Base-by-base conservation (phyloP, 768 basidiomycete species). In the Pulveroboletus sp. region DNA sequence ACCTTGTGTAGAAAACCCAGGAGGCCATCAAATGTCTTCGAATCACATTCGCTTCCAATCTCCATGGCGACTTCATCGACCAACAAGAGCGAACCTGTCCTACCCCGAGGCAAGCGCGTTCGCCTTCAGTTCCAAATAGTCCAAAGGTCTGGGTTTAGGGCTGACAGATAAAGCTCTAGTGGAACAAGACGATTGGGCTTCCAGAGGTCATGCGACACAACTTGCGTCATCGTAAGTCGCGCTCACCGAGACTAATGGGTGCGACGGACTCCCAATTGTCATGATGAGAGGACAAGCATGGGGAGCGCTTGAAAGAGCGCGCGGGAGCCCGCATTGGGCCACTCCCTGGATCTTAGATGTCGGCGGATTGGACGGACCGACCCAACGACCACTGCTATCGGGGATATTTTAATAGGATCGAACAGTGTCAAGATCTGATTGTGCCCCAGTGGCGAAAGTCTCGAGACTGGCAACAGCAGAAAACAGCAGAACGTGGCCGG, bases 51-150 rank as follows among this genome's bases (percentile, higher is more conserved):
- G 51, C 70, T 60, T 2, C 86, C 87, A 50, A 92, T 76, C 56
- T 74, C 71, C 4, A 69, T 54, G 8, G 86, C 81, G 4, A 76
- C 72, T 44, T 82, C 78, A 57, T 93, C 88, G 6, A 61, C 63
- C 31, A 91, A 64, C 7, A 92, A 70, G 8, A 85, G 86, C 2
- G 84, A 79, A 57, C 77, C 75, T 10, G 80, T 75, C 8, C 82
- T 86, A 32, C 83, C 89, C 13, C 92, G 79, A 8, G 91, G 89
- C 8, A 86, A 91, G 66, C 88, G 93, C 1, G 90, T 21, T 21
- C 21, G 21, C 21, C 21, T 21, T 21, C 2, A 2, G 21, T 21
- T 89, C 64, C 89, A 87, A 72, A 69, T 79, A 91, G 10, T 71
- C 69, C 37, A 82, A 47, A 43, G 90, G 77, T 43, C 81, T 75